Percentiles rank a stretch among this genome's conserved stretches.
Evolutionary conservation across 2,329 filamentous ascomycete species (phyloP).

Genomic region (Pezicula radicicola): DNA sequence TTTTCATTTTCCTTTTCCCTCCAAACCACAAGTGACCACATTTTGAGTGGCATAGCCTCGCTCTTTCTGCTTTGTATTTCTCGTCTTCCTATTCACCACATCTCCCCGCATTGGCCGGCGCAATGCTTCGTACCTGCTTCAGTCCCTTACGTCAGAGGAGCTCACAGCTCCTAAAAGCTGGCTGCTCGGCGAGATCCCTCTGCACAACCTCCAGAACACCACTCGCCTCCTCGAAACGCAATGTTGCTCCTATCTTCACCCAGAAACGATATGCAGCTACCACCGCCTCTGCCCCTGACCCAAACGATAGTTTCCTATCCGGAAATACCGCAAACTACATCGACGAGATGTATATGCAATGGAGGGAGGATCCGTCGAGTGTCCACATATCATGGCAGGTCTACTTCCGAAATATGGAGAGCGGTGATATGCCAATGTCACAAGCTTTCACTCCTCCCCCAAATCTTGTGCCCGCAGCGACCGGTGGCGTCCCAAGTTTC

Average conservation of each 20-base stretch:
- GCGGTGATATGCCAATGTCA: conserved; percentile 94
- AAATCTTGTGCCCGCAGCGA: conserved; percentile 79
- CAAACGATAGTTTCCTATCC: conserved; percentile 93
- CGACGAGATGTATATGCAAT: conserved; percentile 99
- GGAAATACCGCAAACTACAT: conserved; percentile 98
- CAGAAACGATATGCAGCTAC: conserved; percentile 55
- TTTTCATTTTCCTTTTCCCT: conserved; percentile 3
- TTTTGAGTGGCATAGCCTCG: conserved; percentile 4
- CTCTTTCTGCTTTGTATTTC: not conserved
- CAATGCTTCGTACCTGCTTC: conserved; percentile 71
- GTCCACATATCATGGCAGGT: conserved; percentile 98
- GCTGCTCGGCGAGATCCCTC: conserved; percentile 36
- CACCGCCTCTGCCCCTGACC: conserved; percentile 59
- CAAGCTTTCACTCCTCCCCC: conserved; percentile 96
- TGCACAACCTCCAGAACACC: conserved; percentile 35
- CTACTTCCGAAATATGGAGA: conserved; percentile 99
- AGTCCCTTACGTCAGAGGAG: conserved; percentile 62
- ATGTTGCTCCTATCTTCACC: conserved; percentile 39
- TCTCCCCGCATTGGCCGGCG: conserved; percentile 37
- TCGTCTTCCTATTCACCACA: conserved; percentile 7
- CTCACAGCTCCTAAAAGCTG: conserved; percentile 58
- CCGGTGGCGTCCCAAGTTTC: conserved; percentile 72
- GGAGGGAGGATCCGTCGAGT: conserved; percentile 89
- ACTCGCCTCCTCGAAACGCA: conserved; percentile 42
- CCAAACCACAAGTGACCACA: conserved; percentile 2